These are phyloP conservation scores for Marasmius sp. DNA, from an alignment of 1,284 basidiomycete species.

Conservation along the genomic window DNA sequence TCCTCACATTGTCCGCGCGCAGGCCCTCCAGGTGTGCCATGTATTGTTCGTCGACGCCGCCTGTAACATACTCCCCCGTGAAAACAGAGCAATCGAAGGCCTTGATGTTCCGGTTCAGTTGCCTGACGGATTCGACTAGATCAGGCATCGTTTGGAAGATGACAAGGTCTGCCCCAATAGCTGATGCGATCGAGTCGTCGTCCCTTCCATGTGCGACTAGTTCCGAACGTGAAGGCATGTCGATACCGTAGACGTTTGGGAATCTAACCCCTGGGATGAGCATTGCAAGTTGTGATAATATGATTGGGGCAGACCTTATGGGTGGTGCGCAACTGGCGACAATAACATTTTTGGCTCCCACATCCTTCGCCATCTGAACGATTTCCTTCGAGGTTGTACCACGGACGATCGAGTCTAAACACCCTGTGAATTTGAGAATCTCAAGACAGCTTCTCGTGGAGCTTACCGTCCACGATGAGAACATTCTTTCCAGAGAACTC, in stretches of 20 bases:
- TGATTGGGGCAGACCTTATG: constrained; percentile 61
- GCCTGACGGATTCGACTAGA: constrained; percentile 84
- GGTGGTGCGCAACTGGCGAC: constrained; percentile 97
- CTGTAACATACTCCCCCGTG: constrained; percentile 95
- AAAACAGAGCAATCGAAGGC: constrained; percentile 98
- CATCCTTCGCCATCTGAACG: constrained; percentile 99
- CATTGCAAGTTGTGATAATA: background rate
- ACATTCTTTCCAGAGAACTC: constrained; percentile 95
- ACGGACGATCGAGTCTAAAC: constrained; percentile 92
- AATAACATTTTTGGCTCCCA: constrained; percentile 96
- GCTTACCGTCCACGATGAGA: constrained; percentile 89
- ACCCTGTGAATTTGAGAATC: constrained; percentile 1
- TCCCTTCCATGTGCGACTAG: constrained; percentile 89
- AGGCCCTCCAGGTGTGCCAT: constrained; percentile 75
- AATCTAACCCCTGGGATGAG: constrained; percentile 44
- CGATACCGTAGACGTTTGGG: constrained; percentile 98
- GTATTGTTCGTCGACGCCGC: constrained; percentile 90
- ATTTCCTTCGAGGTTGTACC: constrained; percentile 99
- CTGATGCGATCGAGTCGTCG: constrained; percentile 73
- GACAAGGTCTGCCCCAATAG: constrained; percentile 95
- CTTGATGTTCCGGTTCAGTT: constrained; percentile 81
- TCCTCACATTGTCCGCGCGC: constrained; percentile 81
- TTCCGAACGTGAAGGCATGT: constrained; percentile 96
- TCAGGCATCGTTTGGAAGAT: constrained; percentile 97
- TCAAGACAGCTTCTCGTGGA: background rate